Conservation (phyloP, 2,329 filamentous ascomycete genomes). For the Chalara sp. region DNA sequence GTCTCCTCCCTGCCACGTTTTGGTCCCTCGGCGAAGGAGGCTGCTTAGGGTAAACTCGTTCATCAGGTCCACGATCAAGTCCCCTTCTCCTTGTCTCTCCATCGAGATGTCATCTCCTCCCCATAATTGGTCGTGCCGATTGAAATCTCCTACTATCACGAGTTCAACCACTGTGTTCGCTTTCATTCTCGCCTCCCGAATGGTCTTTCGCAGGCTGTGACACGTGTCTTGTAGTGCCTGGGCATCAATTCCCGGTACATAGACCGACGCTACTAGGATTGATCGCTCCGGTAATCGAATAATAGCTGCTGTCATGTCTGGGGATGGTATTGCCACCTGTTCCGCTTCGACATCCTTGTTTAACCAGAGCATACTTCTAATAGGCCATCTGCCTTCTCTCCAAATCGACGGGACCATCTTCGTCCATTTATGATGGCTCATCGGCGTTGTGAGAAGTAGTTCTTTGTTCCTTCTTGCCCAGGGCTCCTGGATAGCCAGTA, state of each 20-base stretch:
- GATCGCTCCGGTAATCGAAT: slow-evolving; percentile 14
- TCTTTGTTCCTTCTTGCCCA: slow-evolving; percentile 2
- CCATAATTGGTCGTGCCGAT: slow-evolving; percentile 23
- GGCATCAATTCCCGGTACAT: background rate
- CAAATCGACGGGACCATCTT: slow-evolving; percentile 7
- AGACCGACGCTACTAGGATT: background rate
- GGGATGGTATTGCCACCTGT: slow-evolving; percentile 16
- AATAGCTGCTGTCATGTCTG: slow-evolving; percentile 19
- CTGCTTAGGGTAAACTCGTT: slow-evolving; percentile 21
- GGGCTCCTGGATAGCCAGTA: slow-evolving; percentile 7
- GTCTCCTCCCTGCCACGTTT: slow-evolving; percentile 24
- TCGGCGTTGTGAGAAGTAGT: slow-evolving; percentile 4
- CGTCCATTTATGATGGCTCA: slow-evolving; percentile 5
- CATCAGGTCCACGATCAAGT: slow-evolving; percentile 31
- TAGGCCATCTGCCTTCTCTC: slow-evolving; percentile 17
- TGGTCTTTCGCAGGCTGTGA: background rate
- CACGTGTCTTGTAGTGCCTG: background rate
- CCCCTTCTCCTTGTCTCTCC: slow-evolving; percentile 29
- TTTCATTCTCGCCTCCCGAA: slow-evolving; percentile 11
- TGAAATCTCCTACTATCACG: slow-evolving; percentile 4
- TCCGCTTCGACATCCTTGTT: slow-evolving; percentile 19
- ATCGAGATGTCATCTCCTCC: slow-evolving; percentile 25
- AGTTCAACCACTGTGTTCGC: slow-evolving; percentile 16
- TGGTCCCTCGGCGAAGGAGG: slow-evolving; percentile 29
- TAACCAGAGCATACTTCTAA: slow-evolving; percentile 24